These are phyloP conservation scores for Amanita subjunquillea DNA, from an alignment of 768 basidiomycete species.

Conservation along the genomic window DNA sequence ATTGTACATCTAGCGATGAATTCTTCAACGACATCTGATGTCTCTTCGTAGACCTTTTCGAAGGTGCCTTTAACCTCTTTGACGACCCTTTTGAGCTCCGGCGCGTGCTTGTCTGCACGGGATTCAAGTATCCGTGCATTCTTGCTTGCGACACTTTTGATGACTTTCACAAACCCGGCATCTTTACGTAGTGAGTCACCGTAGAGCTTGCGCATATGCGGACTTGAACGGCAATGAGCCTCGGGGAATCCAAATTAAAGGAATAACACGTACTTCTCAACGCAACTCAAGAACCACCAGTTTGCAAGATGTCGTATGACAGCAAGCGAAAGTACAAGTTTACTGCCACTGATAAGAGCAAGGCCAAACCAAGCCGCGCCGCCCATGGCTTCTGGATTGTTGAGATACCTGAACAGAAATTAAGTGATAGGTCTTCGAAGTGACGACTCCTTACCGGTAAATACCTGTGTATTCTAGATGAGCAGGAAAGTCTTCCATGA, in stretches of 20 bases:
- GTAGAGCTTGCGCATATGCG: constrained; percentile 97
- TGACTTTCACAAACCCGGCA: constrained; percentile 96
- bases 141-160: constrained; percentile 84
- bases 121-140: constrained; percentile 70
- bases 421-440: neutral
- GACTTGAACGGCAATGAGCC: constrained; percentile 35
- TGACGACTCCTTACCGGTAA: constrained; percentile 50
- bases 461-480: constrained; percentile 94
- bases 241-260: neutral
- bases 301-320: constrained; percentile 79
- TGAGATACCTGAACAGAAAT: constrained; percentile 52
- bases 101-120: constrained; percentile 71
- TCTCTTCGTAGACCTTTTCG: constrained; percentile 93
- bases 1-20: constrained; percentile 81
- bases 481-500: constrained; percentile 87
- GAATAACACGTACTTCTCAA: constrained; percentile 68
- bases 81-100: constrained; percentile 69
- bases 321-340: constrained; percentile 80
- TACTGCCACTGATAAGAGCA: constrained; percentile 84
- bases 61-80: constrained; percentile 90
- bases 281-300: constrained; percentile 91
- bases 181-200: constrained; percentile 91
- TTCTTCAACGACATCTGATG: constrained; percentile 87
- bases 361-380: constrained; percentile 94
- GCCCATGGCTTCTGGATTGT: constrained; percentile 94